Evolutionary conservation across 495 filamentous ascomycete genomes (phyloP), one percentile per base, ranked within the genome.

Genomic region (Friedmanniomyces simplex): DNA sequence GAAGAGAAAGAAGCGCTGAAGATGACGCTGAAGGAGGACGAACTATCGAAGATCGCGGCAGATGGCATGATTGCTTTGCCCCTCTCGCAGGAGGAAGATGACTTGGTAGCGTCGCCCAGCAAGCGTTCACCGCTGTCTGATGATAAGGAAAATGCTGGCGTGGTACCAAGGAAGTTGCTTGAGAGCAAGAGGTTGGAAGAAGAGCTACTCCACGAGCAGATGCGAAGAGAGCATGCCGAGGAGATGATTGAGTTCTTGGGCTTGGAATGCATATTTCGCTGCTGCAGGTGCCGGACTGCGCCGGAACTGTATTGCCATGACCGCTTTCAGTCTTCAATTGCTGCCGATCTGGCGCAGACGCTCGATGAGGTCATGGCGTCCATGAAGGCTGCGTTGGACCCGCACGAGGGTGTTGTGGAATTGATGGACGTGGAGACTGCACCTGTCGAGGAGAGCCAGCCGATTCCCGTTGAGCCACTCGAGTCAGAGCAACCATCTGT

Each of bases 211-310:
- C 77, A 73, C 66, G 87, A 93, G 72, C 81, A 76, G 65, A 79
- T 79, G 52, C 73, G 81, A 43, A 79, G 87, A 46, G 72, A 78
- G 32, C 76, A 83, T 16, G 85, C 87, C 0, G 77, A 89, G 55
- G 84, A 87, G 14, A 80, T 83, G 62, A 72, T 91, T 25, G 78
- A 90, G n/a, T 95, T 89, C 67, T 72, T 95, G 74, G 81, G 86
- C 62, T 78, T 86, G 58, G 88, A 95, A 67, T 94, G 89, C 68
- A 78, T 82, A 47, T 82, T 91, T 55, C 77, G 79, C 55, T 79
- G 79, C 67, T 93, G 87, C 71, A 70, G 82, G 1, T 88, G 83
- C 66, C 74, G 80, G 39, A 55, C 81, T 49, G 77, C n/a, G 49
- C 13, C 78, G 3, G 79, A 83, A 58, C 62, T 66, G 32, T 66